Evolutionary conservation across 2,329 filamentous ascomycete genomes (phyloP).

Genomic region (Verticillium dahliae): DNA sequence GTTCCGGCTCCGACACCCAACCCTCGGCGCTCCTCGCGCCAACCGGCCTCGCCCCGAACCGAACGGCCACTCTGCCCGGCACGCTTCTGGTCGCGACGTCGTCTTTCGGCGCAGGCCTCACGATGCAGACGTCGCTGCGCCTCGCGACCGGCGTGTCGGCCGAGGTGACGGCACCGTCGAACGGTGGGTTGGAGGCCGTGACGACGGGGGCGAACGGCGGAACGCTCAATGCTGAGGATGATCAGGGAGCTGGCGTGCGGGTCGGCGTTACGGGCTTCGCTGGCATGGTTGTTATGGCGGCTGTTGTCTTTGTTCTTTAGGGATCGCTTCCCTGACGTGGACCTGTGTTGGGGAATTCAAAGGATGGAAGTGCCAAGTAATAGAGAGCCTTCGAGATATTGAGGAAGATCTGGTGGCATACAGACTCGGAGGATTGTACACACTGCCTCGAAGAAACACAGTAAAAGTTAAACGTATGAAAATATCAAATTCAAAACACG

Average conservation of each 20-base stretch:
- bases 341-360: not conserved
- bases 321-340: too few relatives aligned
- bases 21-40: not conserved
- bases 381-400: not conserved
- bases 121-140: constrained; percentile 1
- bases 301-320: not conserved
- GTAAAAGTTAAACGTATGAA: not conserved
- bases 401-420: too few relatives aligned
- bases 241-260: not conserved
- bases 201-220: not conserved
- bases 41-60: not conserved
- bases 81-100: not conserved
- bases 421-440: too few relatives aligned
- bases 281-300: not conserved
- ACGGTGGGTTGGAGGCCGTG: not conserved
- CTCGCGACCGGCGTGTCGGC: not conserved
- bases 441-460: too few relatives aligned
- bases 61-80: not conserved
- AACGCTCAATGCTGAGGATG: not conserved
- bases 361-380: not conserved
- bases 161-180: not conserved
- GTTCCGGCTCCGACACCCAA: not conserved
- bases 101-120: not conserved
- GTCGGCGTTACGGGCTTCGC: not conserved
- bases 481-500: not conserved